Evolutionary conservation across 768 basidiomycete genomes (phyloP).

Genomic region (Russula sp.): DNA sequence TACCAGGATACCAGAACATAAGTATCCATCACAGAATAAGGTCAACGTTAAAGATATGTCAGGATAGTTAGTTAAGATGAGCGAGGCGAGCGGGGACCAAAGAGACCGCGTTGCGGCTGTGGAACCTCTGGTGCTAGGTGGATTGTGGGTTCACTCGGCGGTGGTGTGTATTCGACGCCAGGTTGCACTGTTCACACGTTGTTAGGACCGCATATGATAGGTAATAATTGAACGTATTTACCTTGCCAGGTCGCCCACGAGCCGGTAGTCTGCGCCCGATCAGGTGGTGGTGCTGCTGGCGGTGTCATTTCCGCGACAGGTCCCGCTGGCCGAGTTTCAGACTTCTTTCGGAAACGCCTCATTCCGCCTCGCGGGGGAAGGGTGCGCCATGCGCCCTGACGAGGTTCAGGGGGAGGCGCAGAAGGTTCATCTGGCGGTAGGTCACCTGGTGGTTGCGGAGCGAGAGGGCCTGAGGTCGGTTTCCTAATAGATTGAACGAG

Average conservation of each 20-base stretch:
- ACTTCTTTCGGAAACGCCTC: conserved; percentile 18
- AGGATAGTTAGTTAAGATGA: conserved; percentile 9
- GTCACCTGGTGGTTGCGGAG: conserved; percentile 16
- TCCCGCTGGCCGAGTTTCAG: conserved; percentile 12
- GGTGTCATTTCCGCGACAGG: conserved; percentile 4
- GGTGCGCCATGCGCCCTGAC: conserved; percentile 23
- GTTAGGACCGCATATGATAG: background rate
- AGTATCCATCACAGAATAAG: background rate
- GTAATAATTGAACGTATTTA: conserved; percentile 23
- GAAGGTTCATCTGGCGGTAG: conserved; percentile 24
- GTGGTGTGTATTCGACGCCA: conserved; percentile 48
- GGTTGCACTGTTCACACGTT: conserved; percentile 47
- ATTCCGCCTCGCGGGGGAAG: conserved; percentile 18
- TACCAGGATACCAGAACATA: background rate
- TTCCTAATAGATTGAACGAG: conserved; percentile 35
- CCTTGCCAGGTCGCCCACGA: conserved; percentile 41
- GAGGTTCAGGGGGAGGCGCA: conserved; percentile 22
- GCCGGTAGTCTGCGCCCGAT: conserved; percentile 22
- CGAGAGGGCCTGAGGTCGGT: conserved; percentile 30
- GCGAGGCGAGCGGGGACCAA: conserved; percentile 68
- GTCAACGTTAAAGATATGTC: background rate
- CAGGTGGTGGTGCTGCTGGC: conserved; percentile 12
- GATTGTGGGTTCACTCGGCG: conserved; percentile 45
- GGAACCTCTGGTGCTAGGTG: conserved; percentile 50
- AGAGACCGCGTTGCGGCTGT: conserved; percentile 53